Evolutionary conservation across 257 asterid genomes (phyloP).

Genomic region (Dorcoceras hygrometricum): DNA sequence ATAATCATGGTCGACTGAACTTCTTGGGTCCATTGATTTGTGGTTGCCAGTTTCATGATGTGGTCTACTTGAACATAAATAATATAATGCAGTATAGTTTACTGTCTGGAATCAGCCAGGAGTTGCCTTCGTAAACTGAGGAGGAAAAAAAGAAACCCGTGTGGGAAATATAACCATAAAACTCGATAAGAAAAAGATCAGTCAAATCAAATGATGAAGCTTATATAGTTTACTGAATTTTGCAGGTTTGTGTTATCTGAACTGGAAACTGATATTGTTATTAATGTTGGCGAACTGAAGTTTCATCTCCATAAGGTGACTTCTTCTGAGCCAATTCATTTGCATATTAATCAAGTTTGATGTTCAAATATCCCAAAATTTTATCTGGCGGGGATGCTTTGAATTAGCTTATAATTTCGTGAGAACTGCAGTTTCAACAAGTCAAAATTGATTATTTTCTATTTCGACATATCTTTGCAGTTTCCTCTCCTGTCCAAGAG

Average conservation of each 20-base stretch:
- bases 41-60: not conserved
- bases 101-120: not conserved
- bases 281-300: slow-evolving; percentile 56
- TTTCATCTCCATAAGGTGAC: slow-evolving; percentile 94
- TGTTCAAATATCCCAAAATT: not conserved
- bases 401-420: not conserved
- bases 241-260: slow-evolving; percentile 75
- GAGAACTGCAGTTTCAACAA: not conserved
- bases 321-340: slow-evolving; percentile 6
- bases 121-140: too few species aligned
- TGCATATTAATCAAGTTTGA: not conserved
- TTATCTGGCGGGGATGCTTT: slow-evolving; percentile 1
- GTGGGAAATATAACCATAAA: not conserved
- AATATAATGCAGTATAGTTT: not conserved
- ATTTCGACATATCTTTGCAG: slow-evolving; percentile 36
- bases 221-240: slow-evolving; percentile 9
- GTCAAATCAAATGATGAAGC: not conserved
- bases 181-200: not conserved
- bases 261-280: slow-evolving; percentile 63
- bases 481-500: slow-evolving; percentile 92
- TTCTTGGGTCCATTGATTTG: not conserved
- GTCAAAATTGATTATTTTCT: not conserved
- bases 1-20: too few species aligned
- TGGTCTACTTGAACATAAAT: not conserved
- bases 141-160: too few species aligned